Base-by-base conservation (phyloP, 805 yeast species). In the Wickerhamiella australiensis region DNA sequence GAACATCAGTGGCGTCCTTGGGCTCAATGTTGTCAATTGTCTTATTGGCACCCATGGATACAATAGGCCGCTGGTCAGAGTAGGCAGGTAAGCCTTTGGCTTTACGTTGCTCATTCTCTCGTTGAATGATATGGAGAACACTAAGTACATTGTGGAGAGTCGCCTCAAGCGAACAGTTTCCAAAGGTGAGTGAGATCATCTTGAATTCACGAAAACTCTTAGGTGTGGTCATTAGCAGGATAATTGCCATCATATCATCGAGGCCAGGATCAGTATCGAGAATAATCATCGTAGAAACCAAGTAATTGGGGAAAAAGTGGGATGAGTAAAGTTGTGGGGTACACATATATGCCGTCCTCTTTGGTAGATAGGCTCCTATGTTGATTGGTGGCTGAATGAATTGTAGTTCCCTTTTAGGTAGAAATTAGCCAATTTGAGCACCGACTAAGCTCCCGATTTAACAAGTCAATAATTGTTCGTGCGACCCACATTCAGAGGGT, bases 191-290 rank as follows among this genome's bases (percentile, higher is more conserved):
- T 5, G 70, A 59, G 49, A 64, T 59, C 42, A 62, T 50, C 31
- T 54, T 52, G 43, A 68, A 52, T 45, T 64, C 64, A 13, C 58
- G 56, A 3, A 54, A 47, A 13, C 21, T n/a, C 18, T 43, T 47
- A 3, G 64, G 60, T 15, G 60, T 47, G 26, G 60, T 52, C 41
- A 69, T 59, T 5, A 69, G 69, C 49, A 65, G 57, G 38, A 68
- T 55, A 15, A 69, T 54, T 1, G 70, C 72, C 49, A 68, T 58
- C 43, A 64, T 60, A 47, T 68, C 73, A 52, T 69, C 73, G 15
- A 68, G 68, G 1, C 72, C 72, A 21, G 72, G 72, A 52, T 68
- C 72, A 2, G 71, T 66, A 47, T 68, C 72, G 27, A 68, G 56
- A 27, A 68, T 65, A 17, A 68, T 46, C 49, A 46, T 46, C 3